Evolutionary conservation across 768 basidiomycete species (phyloP).

Genomic region (Rhodotorula graminis): DNA sequence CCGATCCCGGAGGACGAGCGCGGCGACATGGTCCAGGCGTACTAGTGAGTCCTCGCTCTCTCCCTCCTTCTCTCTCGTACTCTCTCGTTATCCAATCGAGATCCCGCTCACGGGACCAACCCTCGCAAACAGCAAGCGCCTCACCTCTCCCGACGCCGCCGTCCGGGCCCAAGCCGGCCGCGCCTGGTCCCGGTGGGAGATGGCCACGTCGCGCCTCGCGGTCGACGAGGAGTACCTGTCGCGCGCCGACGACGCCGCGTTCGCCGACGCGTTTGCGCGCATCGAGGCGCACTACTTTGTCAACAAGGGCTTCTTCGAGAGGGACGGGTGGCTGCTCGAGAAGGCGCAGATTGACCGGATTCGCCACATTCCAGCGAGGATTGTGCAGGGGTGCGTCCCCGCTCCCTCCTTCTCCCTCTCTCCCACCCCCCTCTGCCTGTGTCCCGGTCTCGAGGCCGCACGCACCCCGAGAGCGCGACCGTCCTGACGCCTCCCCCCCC

Average conservation of each 20-base stretch:
- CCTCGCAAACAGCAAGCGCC: slow-evolving; percentile 26
- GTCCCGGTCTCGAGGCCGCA: no score
- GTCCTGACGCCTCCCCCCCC: no score
- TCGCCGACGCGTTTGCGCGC: slow-evolving; percentile 69
- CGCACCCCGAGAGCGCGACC: no score
- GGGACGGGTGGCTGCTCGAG: slow-evolving; percentile 44
- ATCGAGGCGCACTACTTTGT: slow-evolving; percentile 69
- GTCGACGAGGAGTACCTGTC: slow-evolving; percentile 66
- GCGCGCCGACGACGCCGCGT: slow-evolving; percentile 56
- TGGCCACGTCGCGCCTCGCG: slow-evolving; percentile 71
- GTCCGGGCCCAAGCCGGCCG: slow-evolving; percentile 36
- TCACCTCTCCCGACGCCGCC: slow-evolving; percentile 30
- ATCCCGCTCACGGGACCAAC: no score
- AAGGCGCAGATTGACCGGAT: slow-evolving; percentile 56
- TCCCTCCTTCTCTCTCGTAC: slow-evolving; percentile 64
- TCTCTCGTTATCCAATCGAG: no score
- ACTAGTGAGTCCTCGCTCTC: slow-evolving; percentile 58
- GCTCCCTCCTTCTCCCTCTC: no score
- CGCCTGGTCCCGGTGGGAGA: slow-evolving; percentile 50
- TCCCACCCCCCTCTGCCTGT: no score
- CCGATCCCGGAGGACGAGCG: slow-evolving; percentile 76
- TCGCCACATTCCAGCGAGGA: slow-evolving; percentile 56
- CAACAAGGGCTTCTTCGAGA: slow-evolving; percentile 64
- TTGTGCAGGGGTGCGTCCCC: slow-evolving; percentile 62
- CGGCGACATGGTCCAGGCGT: slow-evolving; percentile 74